Evolutionary conservation across 306 rosid genomes (phyloP), one percentile per base, ranked within the genome.

Genomic region (Quercus rubra): DNA sequence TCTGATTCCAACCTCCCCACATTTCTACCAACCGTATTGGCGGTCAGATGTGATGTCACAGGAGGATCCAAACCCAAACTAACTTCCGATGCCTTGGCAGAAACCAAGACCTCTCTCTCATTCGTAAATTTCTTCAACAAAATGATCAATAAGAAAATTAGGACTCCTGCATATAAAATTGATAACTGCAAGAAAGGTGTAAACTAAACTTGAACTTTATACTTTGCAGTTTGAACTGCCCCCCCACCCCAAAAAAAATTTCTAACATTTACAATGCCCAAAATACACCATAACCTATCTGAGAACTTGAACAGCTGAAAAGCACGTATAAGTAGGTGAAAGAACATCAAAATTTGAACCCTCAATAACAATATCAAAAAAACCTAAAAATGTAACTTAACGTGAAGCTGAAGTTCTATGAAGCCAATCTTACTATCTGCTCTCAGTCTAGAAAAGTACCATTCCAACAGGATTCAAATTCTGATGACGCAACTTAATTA

Each of bases 91-190:
- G 80, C 88, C 86, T 86, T 91, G 72, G 98, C 78, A 71, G 79
- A 43, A 76, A 89, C 84, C 80, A 87, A 79, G 80, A 87, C 90
- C 79, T 89, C 97, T 64, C 87, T 93, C 85, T 83, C 82, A 55
- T 78, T 90, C 51, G 74, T 79, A 86, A 84, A 33, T 88, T 88
- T 93, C 99, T 95, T 70, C 74, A 87, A 14, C 51, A 21, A 21
- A 77, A 71, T 76, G 46, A 76, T 57, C 71, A 70, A 49, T 43
- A 62, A 78, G 66, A 49, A 76, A 78, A 74, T 75, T 78, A 73
- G 82, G 57, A 73, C 54, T 83, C 58, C 63, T 63, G 69, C 28
- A 63, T 25, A 59, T 66, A 70, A 28, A 64, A 27, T 56, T 64
- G 52, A 63, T 64, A 5, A 55, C 9, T 9, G 3, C 68, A 35